Evolutionary conservation across 2,329 filamentous ascomycete genomes (phyloP).

Genomic region (Aureobasidium sp.): DNA sequence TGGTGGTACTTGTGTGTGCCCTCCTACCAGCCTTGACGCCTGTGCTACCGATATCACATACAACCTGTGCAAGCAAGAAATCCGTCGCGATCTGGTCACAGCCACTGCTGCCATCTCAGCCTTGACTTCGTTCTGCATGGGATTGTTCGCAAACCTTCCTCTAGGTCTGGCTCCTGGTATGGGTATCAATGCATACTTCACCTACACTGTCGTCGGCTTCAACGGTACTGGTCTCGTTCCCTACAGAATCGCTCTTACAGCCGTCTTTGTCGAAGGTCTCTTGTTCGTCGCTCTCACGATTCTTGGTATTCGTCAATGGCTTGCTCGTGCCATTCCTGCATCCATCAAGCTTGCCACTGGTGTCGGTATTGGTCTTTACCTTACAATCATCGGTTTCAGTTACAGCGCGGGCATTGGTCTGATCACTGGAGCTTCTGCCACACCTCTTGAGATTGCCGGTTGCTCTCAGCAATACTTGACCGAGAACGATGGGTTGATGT

Average conservation of each 20-base stretch:
- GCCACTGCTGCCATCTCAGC: conserved; percentile 78
- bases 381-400: conserved; percentile 68
- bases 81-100: conserved; percentile 75
- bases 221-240: conserved; percentile 68
- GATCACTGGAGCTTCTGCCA: conserved; percentile 59
- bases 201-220: conserved; percentile 71
- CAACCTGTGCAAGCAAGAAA: conserved; percentile 51
- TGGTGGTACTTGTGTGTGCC: conserved; percentile 71
- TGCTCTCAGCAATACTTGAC: conserved; percentile 50
- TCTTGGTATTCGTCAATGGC: conserved; percentile 78
- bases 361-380: conserved; percentile 77
- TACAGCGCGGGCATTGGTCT: conserved; percentile 78
- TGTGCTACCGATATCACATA: conserved; percentile 55
- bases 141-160: conserved; percentile 62
- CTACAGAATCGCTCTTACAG: conserved; percentile 70
- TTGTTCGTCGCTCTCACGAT: conserved; percentile 76
- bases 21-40: conserved; percentile 40
- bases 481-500: conserved; percentile 9
- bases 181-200: conserved; percentile 83
- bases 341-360: conserved; percentile 84
- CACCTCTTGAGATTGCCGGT: conserved; percentile 69
- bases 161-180: conserved; percentile 62
- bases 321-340: conserved; percentile 72
- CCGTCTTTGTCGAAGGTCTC: conserved; percentile 82
- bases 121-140: conserved; percentile 75